Conservation (phyloP, 1,139 yeast genomes). For the Scheffersomyces illinoinensis region DNA sequence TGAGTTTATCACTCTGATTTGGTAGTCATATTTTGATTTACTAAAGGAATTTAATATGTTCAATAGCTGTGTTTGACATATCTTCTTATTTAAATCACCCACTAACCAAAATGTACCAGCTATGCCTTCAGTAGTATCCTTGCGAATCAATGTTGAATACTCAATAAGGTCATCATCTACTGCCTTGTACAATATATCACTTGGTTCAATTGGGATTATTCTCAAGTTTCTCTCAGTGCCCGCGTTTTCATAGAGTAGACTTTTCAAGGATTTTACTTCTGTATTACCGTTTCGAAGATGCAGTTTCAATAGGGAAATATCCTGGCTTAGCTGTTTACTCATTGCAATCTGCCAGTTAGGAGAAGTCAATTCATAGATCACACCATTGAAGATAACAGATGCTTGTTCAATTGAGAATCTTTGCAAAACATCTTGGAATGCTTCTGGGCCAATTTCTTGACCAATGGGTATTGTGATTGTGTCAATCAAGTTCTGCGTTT, state of each 20-base stretch:
- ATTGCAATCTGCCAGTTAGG: slow-evolving; percentile 41
- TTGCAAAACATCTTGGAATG: slow-evolving; percentile 14
- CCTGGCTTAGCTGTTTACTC: slow-evolving; percentile 42
- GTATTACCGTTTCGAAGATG: slow-evolving; percentile 22
- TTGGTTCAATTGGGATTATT: slow-evolving; percentile 35
- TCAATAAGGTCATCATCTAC: slow-evolving; percentile 31
- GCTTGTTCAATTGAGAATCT: slow-evolving; percentile 48
- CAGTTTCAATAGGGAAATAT: slow-evolving; percentile 29
- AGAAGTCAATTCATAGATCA: slow-evolving; percentile 43
- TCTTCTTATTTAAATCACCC: slow-evolving; percentile 49
- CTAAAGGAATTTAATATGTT: slow-evolving; percentile 32
- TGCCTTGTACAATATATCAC: slow-evolving; percentile 33
- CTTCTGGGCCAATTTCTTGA: slow-evolving; percentile 9
- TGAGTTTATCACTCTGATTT: slow-evolving; percentile 36
- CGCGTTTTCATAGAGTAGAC: slow-evolving; percentile 34
- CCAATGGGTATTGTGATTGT: slow-evolving; percentile 17
- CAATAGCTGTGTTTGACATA: slow-evolving; percentile 42
- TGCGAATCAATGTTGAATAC: slow-evolving; percentile 16
- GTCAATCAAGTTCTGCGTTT: slow-evolving; percentile 24
- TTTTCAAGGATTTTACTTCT: slow-evolving; percentile 25
- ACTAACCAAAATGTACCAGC: slow-evolving; percentile 51
- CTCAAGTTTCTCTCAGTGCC: slow-evolving; percentile 32
- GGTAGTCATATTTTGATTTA: slow-evolving; percentile 23
- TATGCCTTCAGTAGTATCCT: slow-evolving; percentile 11
- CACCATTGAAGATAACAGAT: slow-evolving; percentile 72